Conservation (phyloP, 2,329 filamentous ascomycete genomes). For the Aureobasidium pullulans region DNA sequence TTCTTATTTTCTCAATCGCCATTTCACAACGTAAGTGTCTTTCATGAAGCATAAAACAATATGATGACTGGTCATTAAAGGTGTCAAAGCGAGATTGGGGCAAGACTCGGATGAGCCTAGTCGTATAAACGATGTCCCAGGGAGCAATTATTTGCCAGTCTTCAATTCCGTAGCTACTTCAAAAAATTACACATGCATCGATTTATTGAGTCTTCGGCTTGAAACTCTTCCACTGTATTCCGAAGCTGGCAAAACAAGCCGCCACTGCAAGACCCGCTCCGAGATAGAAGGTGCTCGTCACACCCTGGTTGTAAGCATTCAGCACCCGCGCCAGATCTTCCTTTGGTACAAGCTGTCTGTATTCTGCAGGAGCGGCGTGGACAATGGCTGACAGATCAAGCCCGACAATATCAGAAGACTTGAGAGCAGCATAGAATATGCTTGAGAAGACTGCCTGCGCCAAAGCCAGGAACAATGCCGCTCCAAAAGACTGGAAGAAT, state of each 20-base stretch:
- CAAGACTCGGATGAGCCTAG: no score
- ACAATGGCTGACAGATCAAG: neutral
- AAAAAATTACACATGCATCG: no score
- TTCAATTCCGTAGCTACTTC: no score
- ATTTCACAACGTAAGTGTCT: no score
- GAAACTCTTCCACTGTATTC: constrained; percentile 8
- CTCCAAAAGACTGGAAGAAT: constrained; percentile 6
- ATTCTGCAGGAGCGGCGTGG: neutral
- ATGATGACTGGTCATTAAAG: no score
- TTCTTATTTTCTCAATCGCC: no score
- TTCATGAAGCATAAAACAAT: no score
- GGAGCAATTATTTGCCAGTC: no score
- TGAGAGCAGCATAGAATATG: neutral
- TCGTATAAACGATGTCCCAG: no score
- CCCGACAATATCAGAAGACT: neutral
- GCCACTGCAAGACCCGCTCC: neutral
- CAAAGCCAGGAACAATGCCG: neutral
- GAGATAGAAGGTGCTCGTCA: constrained; percentile 1
- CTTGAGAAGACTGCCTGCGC: neutral
- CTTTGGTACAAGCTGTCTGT: neutral
- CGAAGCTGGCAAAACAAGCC: neutral
- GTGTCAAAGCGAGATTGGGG: no score
- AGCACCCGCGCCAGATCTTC: neutral
- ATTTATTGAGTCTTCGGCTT: neutral
- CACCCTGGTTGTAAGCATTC: constrained; percentile 1